Percentiles rank a stretch among this genome's conserved stretches.
Conservation (phyloP, 2,329 filamentous ascomycete genomes). For the Diaporthe destruens region DNA sequence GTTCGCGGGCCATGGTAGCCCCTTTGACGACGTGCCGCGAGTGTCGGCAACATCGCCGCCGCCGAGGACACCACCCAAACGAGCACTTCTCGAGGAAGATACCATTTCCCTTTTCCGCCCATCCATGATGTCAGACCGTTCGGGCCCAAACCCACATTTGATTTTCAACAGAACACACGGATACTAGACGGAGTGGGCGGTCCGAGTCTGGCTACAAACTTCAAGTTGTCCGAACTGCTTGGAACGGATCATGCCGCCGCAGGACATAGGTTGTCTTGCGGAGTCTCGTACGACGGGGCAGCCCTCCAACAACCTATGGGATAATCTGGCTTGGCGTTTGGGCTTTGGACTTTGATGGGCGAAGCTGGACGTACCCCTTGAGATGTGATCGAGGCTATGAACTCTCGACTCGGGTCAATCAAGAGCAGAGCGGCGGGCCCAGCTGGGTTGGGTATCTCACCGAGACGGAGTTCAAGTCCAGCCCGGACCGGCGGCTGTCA, state of each 20-base stretch:
- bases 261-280: too few relatives aligned
- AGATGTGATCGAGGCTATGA: not conserved
- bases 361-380: not conserved
- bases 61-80: conserved; percentile 33
- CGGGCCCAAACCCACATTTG: not conserved
- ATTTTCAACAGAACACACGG: conserved; percentile 13
- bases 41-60: conserved; percentile 13
- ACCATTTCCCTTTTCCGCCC: conserved; percentile 26
- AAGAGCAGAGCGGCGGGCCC: not conserved
- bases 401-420: not conserved
- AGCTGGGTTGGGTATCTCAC: not conserved
- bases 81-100: conserved; percentile 34
- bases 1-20: conserved; percentile 12
- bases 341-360: not conserved
- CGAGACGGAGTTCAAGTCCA: not conserved
- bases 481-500: not conserved
- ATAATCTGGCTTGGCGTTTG: not conserved
- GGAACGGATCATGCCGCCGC: not conserved
- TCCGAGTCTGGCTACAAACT: not conserved
- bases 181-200: not conserved
- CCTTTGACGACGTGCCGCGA: conserved; percentile 10
- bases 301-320: too few relatives aligned
- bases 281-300: too few relatives aligned
- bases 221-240: not conserved
- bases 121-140: conserved; percentile 35